phyloP scores from a whole-genome alignment of 2,329 filamentous ascomycete genomes.

The Setomelanomma holmii region DNA sequence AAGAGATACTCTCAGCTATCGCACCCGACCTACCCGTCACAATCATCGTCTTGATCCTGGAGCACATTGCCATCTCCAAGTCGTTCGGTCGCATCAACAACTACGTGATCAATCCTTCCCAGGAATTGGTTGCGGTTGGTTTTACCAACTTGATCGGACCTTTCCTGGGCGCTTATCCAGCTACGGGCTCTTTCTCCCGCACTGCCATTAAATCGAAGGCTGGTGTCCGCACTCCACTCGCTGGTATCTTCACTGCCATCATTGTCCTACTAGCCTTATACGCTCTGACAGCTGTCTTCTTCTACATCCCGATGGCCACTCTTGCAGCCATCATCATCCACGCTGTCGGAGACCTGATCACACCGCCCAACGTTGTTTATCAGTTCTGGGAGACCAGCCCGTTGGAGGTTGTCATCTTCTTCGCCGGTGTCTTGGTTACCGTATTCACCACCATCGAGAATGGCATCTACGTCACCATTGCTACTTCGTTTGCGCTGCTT shows the following conservation, averaged over 20 bases:
- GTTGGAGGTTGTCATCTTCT: slow-evolving; percentile 89
- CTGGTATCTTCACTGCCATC: slow-evolving; percentile 84
- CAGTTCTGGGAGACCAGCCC: slow-evolving; percentile 96
- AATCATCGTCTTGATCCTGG: slow-evolving; percentile 93
- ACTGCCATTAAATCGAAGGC: slow-evolving; percentile 98
- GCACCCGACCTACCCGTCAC: slow-evolving; percentile 78
- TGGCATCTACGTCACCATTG: slow-evolving; percentile 88
- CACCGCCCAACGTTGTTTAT: slow-evolving; percentile 87
- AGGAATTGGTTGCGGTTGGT: slow-evolving; percentile 94
- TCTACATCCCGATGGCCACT: slow-evolving; percentile 84
- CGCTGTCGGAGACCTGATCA: slow-evolving; percentile 91
- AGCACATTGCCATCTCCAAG: slow-evolving; percentile 97
- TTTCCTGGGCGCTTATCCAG: slow-evolving; percentile 88
- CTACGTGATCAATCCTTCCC: slow-evolving; percentile 93
- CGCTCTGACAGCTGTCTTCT: slow-evolving; percentile 86
- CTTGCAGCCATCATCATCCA: slow-evolving; percentile 93
- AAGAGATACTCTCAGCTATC: slow-evolving; percentile 71
- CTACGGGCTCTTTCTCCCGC: slow-evolving; percentile 93
- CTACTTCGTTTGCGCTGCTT: slow-evolving; percentile 76
- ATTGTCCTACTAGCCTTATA: slow-evolving; percentile 92
- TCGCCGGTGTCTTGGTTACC: slow-evolving; percentile 88
- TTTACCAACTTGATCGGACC: slow-evolving; percentile 87
- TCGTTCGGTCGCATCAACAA: slow-evolving; percentile 96
- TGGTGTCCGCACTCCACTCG: slow-evolving; percentile 88
- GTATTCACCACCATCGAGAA: slow-evolving; percentile 89